A percentile compares a stretch with the other conserved stretches of the same genome.
phyloP scores from a whole-genome alignment of 2,329 filamentous ascomycete species.

The Mollisia scopiformis region DNA sequence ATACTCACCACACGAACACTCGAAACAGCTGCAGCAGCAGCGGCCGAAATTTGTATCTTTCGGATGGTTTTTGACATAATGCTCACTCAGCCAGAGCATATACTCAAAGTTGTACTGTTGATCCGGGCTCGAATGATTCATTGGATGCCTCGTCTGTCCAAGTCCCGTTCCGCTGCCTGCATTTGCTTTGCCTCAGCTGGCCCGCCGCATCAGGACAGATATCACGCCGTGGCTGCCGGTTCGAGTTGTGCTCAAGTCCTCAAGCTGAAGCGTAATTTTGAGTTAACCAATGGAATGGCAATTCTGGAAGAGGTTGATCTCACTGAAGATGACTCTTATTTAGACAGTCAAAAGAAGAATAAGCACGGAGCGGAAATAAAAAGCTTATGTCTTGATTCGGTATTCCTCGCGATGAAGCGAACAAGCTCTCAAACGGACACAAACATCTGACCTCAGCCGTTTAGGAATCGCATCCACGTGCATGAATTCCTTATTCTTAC shows the following conservation, averaged over 20 bases:
- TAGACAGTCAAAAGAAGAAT: no score
- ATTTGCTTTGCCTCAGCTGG: slow-evolving; percentile 8
- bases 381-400: background rate
- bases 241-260: background rate
- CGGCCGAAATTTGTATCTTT: background rate
- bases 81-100: slow-evolving; percentile 5
- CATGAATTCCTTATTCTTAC: background rate
- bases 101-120: background rate
- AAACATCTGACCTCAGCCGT: background rate
- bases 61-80: slow-evolving; percentile 5
- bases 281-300: background rate
- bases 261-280: background rate
- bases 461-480: background rate
- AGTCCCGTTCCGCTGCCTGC: background rate
- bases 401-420: background rate
- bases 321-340: no score
- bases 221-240: background rate
- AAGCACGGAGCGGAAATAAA: background rate
- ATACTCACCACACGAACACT: background rate
- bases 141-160: background rate
- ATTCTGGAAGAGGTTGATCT: background rate
- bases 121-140: background rate
- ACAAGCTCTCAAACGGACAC: background rate
- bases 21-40: background rate
- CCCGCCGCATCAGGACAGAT: background rate